These are phyloP conservation scores for Diaporthe vexans DNA, from an alignment of 2,329 filamentous ascomycete species.

Conservation along the genomic window DNA sequence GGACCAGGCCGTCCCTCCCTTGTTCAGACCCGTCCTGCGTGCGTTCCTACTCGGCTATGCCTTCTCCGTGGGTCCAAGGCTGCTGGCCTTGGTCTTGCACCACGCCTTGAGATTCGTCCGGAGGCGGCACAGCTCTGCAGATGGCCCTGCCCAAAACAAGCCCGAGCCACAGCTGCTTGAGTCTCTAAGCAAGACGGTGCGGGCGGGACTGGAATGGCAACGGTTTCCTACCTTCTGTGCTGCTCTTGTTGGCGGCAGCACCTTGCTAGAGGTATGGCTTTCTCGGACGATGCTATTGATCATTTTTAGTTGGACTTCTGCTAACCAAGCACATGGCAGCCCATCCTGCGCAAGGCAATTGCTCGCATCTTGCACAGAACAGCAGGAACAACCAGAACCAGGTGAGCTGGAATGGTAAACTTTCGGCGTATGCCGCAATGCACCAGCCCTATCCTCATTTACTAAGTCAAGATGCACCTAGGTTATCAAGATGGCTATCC, in stretches of 20 bases:
- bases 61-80: slow-evolving; percentile 69
- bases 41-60: slow-evolving; percentile 74
- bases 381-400: slow-evolving; percentile 40
- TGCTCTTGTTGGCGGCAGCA: slow-evolving; percentile 70
- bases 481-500: slow-evolving; percentile 69
- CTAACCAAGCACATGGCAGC: slow-evolving; percentile 19
- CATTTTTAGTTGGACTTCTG: too few species aligned
- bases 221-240: slow-evolving; percentile 76
- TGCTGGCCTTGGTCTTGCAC: slow-evolving; percentile 68
- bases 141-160: slow-evolving; percentile 49
- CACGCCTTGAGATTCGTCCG: slow-evolving; percentile 50
- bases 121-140: slow-evolving; percentile 50
- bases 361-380: background rate
- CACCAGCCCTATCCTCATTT: background rate
- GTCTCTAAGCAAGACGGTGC: slow-evolving; percentile 59
- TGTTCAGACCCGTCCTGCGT: slow-evolving; percentile 68
- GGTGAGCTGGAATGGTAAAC: slow-evolving; percentile 48
- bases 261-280: slow-evolving; percentile 68
- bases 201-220: slow-evolving; percentile 65
- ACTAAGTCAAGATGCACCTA: slow-evolving; percentile 47
- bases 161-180: slow-evolving; percentile 51
- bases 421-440: background rate
- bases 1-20: slow-evolving; percentile 59
- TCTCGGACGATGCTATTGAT: background rate
- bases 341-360: slow-evolving; percentile 30